Base-by-base conservation (phyloP, 2,329 filamentous ascomycete species). In the Lecanicillium sp. region DNA sequence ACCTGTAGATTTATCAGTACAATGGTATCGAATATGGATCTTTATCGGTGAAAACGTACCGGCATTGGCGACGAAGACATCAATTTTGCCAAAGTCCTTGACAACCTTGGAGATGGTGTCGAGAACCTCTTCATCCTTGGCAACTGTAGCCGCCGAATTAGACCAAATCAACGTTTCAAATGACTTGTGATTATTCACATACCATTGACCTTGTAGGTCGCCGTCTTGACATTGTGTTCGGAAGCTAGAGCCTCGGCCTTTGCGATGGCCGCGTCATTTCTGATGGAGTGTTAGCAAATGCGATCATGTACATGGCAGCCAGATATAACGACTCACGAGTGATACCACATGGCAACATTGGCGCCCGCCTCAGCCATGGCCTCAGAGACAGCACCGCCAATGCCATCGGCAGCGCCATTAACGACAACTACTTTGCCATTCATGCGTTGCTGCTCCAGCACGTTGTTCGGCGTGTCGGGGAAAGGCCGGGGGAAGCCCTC, bases 311-410 rank as follows among this genome's bases (percentile, higher is more conserved):
- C n/a, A n/a, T n/a, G n/a, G n/a, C n/a, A n/a, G 16, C n/a, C n/a
- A n/a, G n/a, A n/a, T n/a, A n/a, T n/a, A n/a, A n/a, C n/a, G n/a
- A 48, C 53, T 41, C 28, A 55, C 52, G 52, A 51, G 39, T 57
- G 53, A 32, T 59, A 60, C 51, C 50, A 53, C 4, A 60, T 36
- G 0, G 46, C 67, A 16, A 71, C 60, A 32, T 62, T 35, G 1
- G 55, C 67, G 1, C 58, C 57, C 1, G 66, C 67, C 38, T 71
- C 67, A 2, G 65, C 65, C 52, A 68, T 63, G 1, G 58, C 64
- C 40, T 71, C 62, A 0, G 64, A 56, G 4, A 67, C 64, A 0
- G 67, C 57, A 31, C 56, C 51, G 0, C 67, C 67, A 29, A 71
- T 62, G 0, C 67, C 67, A 29, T 68, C 65, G 0, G 64, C 59